Percentiles rank a stretch among this genome's conserved stretches.
phyloP scores from a whole-genome alignment of 768 basidiomycete species.

The Saitozyma sp. region DNA sequence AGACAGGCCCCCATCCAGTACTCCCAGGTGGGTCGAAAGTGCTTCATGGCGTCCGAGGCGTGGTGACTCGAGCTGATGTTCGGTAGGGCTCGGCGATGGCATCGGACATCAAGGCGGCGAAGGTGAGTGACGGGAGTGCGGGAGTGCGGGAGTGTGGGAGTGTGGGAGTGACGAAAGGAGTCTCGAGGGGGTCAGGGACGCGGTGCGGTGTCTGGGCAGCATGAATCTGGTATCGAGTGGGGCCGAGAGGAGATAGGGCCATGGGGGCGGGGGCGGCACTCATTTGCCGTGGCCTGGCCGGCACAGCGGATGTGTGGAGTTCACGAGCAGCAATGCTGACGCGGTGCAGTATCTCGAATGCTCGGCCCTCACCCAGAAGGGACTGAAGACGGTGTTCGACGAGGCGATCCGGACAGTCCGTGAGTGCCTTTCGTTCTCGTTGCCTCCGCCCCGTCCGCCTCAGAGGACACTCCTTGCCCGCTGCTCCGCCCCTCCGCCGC shows the following conservation, averaged over 20 bases:
- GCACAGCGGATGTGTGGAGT: slow-evolving; percentile 1
- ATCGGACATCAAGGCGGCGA: slow-evolving; percentile 46
- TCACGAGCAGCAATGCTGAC: slow-evolving; percentile 7
- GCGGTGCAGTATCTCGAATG: slow-evolving; percentile 46
- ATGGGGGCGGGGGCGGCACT: too few relatives aligned
- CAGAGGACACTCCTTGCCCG: too few relatives aligned
- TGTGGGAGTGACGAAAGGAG: not conserved
- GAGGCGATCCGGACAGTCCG: slow-evolving; percentile 53
- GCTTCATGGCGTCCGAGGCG: not conserved
- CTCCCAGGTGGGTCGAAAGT: slow-evolving; percentile 24
- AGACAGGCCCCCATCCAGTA: slow-evolving; percentile 49
- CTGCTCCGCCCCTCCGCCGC: too few relatives aligned
- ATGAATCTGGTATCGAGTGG: too few relatives aligned
- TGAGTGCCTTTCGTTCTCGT: slow-evolving; percentile 15
- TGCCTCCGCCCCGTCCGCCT: too few relatives aligned
- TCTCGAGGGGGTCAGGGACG: too few relatives aligned
- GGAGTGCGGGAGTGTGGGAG: too few relatives aligned
- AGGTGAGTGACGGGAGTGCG: slow-evolving; percentile 22
- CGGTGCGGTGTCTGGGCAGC: too few relatives aligned
- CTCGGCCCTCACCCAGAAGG: slow-evolving; percentile 52
- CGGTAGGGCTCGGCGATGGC: slow-evolving; percentile 39
- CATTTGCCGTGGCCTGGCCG: too few relatives aligned
- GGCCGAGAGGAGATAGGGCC: too few relatives aligned
- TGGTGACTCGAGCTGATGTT: not conserved
- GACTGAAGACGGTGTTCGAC: slow-evolving; percentile 53